Conservation (phyloP, 1,139 yeast species). For the Pichia inconspicua region DNA sequence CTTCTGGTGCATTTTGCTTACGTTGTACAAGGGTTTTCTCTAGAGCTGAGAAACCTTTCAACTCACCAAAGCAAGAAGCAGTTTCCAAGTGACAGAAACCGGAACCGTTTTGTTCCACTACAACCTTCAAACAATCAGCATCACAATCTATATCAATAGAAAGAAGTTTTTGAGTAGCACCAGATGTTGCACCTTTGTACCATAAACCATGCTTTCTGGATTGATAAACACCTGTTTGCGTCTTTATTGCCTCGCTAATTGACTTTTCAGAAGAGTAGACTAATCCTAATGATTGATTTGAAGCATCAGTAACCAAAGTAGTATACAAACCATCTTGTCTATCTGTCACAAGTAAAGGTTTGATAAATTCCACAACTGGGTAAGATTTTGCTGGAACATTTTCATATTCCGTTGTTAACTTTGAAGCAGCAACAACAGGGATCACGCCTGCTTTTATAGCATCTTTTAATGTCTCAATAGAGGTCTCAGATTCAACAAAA, state of each 20-base stretch:
- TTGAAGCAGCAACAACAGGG: conserved; percentile 38
- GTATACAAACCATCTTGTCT: conserved; percentile 81
- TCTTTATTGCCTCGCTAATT: conserved; percentile 70
- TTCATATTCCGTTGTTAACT: conserved; percentile 38
- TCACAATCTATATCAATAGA: conserved; percentile 79
- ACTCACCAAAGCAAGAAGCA: conserved; percentile 72
- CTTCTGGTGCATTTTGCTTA: conserved; percentile 64
- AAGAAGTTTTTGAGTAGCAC: conserved; percentile 77
- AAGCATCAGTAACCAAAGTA: conserved; percentile 70
- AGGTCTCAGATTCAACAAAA: not conserved
- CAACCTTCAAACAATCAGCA: conserved; percentile 78
- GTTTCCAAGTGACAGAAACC: conserved; percentile 91
- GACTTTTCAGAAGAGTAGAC: conserved; percentile 86
- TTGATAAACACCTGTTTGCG: conserved; percentile 86
- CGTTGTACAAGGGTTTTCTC: conserved; percentile 56
- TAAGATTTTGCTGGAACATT: conserved; percentile 14
- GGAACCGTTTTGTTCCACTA: conserved; percentile 72
- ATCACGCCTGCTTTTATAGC: conserved; percentile 32
- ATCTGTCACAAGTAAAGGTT: conserved; percentile 64
- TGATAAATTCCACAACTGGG: conserved; percentile 45
- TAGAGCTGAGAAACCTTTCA: conserved; percentile 54
- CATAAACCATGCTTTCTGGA: conserved; percentile 85
- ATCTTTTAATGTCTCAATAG: conserved; percentile 7
- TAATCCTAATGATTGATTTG: conserved; percentile 68
- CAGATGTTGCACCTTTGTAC: conserved; percentile 94